Base-by-base conservation (phyloP, 768 basidiomycete genomes). In the Serendipita sp. region DNA sequence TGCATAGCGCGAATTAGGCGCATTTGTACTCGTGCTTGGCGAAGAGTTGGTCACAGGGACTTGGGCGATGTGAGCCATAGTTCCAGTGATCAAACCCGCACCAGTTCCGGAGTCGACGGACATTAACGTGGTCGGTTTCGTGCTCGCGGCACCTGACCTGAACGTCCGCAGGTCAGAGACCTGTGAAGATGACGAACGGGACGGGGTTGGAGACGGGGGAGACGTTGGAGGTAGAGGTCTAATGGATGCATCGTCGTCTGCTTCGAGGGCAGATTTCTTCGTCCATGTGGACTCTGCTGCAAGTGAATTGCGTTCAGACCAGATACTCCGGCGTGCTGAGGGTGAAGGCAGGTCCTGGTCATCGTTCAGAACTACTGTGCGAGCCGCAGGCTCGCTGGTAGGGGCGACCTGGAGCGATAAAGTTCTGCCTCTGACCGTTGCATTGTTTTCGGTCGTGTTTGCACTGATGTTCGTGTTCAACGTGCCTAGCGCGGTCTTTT, bases 51-150 rank as follows among this genome's bases (percentile, higher is more conserved):
- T 29, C 13, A 10, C 63, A 6, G 64, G 84, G 8, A 83, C 89
- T 71, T 95, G 88, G 3, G 92, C 92, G 68, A 95, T 95, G 73
- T 95, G 91, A 0, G 87, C 92, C 79, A 92, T 85, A 2, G 55
- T 60, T 15, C 52, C 52, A 13, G 52, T 27, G 11, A 53, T 53
- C 29, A 53, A 31, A 11, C 87, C 88, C 23, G 23, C 23, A 23
- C 23, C 23, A 67, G 84, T 84, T 4, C 80, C 82, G 29, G 91
- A 72, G 70, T 97, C 94, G 66, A 95, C 82, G 68, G 88, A 91
- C n/a, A 96, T 77, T 29, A 97, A 74, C 0, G 94, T 98, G 3
- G 94, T 98, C 1, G 92, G 94, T 73, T 96, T 96, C 11, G 94
- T 98, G 69, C 87, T 90, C 3, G 87, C 89, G 31, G 63, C 86